Percentiles rank a stretch among this genome's conserved stretches.
Evolutionary conservation across 495 filamentous ascomycete genomes (phyloP).

Genomic region (Aspergillus cavernicola): DNA sequence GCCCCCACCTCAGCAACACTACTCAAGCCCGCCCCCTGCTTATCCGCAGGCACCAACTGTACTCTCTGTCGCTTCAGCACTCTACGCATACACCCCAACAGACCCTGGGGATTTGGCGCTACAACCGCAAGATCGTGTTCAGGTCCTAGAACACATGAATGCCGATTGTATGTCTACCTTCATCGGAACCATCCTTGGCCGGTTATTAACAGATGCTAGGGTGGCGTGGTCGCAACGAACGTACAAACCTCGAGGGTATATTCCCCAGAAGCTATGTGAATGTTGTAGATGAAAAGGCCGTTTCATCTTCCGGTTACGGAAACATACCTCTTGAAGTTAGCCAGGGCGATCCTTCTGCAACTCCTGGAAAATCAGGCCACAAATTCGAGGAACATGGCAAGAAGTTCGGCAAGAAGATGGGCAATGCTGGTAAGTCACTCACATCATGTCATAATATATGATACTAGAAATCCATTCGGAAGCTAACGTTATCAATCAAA

Average conservation of each 20-base stretch:
- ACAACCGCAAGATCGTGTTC: slow-evolving; percentile 69
- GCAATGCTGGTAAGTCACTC: slow-evolving; percentile 47
- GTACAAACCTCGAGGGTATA: slow-evolving; percentile 79
- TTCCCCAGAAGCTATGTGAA: slow-evolving; percentile 90
- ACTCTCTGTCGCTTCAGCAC: slow-evolving; percentile 68
- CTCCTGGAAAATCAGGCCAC: slow-evolving; percentile 29
- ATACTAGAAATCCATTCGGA: background rate
- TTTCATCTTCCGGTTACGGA: slow-evolving; percentile 39
- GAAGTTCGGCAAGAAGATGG: slow-evolving; percentile 56
- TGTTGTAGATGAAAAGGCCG: slow-evolving; percentile 45
- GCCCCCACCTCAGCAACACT: slow-evolving; percentile 35
- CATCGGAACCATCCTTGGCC: background rate
- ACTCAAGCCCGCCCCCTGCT: slow-evolving; percentile 49
- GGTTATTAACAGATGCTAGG: slow-evolving; percentile 31
- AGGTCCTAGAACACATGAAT: slow-evolving; percentile 87
- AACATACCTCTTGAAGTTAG: slow-evolving; percentile 53
- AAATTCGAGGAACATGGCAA: slow-evolving; percentile 53
- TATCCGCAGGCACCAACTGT: slow-evolving; percentile 53
- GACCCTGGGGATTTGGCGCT: slow-evolving; percentile 78
- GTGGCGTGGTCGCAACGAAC: slow-evolving; percentile 81
- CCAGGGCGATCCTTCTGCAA: slow-evolving; percentile 34
- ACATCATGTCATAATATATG: background rate
- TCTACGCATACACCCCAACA: slow-evolving; percentile 75
- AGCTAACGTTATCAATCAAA: slow-evolving; percentile 15
- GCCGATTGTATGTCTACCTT: slow-evolving; percentile 66